Evolutionary conservation across 768 basidiomycete species (phyloP).

Genomic region (Suillus cothurnatus): DNA sequence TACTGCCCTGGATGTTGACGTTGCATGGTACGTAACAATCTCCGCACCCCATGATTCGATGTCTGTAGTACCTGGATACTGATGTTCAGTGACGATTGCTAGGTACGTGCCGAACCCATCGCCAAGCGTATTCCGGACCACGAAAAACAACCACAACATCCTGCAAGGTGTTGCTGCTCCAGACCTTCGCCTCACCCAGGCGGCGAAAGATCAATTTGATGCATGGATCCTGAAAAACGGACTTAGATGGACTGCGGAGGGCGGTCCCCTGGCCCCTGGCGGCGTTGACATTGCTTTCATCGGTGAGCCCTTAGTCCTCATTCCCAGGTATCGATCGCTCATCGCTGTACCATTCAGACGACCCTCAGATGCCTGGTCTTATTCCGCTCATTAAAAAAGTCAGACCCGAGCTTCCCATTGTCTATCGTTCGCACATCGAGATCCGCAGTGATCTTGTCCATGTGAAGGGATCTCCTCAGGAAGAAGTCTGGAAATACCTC

Average conservation of each 20-base stretch:
- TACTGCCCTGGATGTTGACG: conserved; percentile 77
- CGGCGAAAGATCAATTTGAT: conserved; percentile 79
- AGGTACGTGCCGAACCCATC: conserved; percentile 91
- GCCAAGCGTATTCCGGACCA: conserved; percentile 88
- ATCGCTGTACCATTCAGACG: conserved; percentile 47
- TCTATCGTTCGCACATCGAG: conserved; percentile 96
- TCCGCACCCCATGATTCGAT: conserved; percentile 2
- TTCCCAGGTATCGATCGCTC: conserved; percentile 12
- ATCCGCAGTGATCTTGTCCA: conserved; percentile 88
- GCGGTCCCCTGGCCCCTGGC: conserved; percentile 80
- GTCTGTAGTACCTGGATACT: neutral
- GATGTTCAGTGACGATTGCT: conserved; percentile 10
- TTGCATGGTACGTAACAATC: conserved; percentile 65
- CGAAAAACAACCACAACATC: conserved; percentile 95
- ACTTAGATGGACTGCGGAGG: conserved; percentile 82
- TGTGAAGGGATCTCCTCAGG: conserved; percentile 78
- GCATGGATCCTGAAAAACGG: conserved; percentile 92
- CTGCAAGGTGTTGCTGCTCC: conserved; percentile 89
- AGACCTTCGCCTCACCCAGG: conserved; percentile 73
- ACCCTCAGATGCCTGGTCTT: conserved; percentile 93
- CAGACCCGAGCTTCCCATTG: conserved; percentile 82
- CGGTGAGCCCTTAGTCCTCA: conserved; percentile 44
- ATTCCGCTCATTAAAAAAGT: conserved; percentile 90
- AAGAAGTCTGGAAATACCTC: conserved; percentile 93
- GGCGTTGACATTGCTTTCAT: conserved; percentile 90